Percentiles rank a stretch among this genome's conserved stretches.
These are phyloP conservation scores for Leishmania turanica DNA, from an alignment of 208 protist species.

Conservation along the genomic window DNA sequence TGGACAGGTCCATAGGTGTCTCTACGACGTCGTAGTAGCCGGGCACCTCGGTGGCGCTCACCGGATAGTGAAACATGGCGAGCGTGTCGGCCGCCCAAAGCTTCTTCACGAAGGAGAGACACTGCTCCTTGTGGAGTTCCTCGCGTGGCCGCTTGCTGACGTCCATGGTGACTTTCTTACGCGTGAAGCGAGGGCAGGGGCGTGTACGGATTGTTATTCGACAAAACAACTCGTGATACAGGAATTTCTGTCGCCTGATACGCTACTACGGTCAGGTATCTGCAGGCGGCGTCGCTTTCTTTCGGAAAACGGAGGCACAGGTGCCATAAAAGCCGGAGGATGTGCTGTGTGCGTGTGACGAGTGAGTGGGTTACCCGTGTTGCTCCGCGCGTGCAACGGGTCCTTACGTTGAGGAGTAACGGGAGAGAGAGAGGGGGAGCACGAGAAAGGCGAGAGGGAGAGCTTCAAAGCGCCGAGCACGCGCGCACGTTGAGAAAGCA, in stretches of 20 bases:
- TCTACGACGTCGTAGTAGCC: slow-evolving; percentile 74
- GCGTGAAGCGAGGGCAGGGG: neutral
- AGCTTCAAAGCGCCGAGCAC: neutral
- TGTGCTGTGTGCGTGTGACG: neutral
- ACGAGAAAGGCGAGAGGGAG: neutral
- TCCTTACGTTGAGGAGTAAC: neutral
- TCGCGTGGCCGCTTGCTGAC: slow-evolving; percentile 42
- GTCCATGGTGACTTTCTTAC: slow-evolving; percentile 1
- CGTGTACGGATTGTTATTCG: neutral
- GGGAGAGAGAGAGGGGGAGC: neutral
- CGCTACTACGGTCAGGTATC: neutral
- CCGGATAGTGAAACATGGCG: slow-evolving; percentile 89
- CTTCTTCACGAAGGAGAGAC: slow-evolving; percentile 63
- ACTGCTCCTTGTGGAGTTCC: slow-evolving; percentile 54
- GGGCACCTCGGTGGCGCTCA: slow-evolving; percentile 74
- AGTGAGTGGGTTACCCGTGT: neutral
- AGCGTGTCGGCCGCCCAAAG: slow-evolving; percentile 82
- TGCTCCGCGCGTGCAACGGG: neutral
- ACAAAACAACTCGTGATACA: neutral
- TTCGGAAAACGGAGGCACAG: neutral
- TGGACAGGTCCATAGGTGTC: slow-evolving; percentile 81
- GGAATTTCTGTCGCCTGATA: neutral
- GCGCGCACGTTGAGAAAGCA: neutral
- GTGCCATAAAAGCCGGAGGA: neutral
- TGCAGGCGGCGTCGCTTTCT: neutral